Base-by-base conservation (phyloP, 495 filamentous ascomycete genomes). In the Jackrogersella minutella region DNA sequence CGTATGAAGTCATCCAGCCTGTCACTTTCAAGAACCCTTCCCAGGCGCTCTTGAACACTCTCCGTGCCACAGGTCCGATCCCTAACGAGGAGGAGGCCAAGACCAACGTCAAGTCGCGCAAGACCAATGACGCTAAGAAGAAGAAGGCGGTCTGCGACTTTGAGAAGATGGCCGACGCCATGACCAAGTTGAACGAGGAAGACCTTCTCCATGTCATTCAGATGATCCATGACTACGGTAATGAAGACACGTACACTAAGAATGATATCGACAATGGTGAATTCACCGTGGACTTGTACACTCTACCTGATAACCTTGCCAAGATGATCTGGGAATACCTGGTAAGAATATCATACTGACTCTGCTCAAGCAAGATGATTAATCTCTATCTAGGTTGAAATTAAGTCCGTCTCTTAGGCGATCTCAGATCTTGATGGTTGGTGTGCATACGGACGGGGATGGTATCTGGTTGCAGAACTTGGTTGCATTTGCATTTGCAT, bases 201-300 rank as follows among this genome's bases (percentile, higher is more conserved):
- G 93, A 98, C 71, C 85, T 99, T 5, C 83, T 99, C 36, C 89
- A 93, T 59, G 92, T 98, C 10, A 94, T 99, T 54, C 93, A 97
- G 80, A 90, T 99, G 89, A 91, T 99, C 47, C 95, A 98, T 72
- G 96, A 99, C 74, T 89, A 97, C 75, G 98, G 98, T 82, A 86
- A 87, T 0, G 82, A 89, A 1, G 91, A 95, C 30, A 97, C 95
- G 0, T 97, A 97, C 75, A 93, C 92, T 37, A 96, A 96, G 80
- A 98, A 97, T 62, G 96, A 99, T 76, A 86, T 97, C 37, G 96
- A 99, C 66, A 92, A 91, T 73, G 96, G 96, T 64, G 96, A 99
- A 79, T 99, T 99, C 82, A 94, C 97, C 61, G 94, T 99, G 56
- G 96, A 99, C 73, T 84, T 99, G 16, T 98, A 96, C 78, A 98